Conservation (phyloP, 345 rosid genomes). For the Euphorbia peplus region DNA sequence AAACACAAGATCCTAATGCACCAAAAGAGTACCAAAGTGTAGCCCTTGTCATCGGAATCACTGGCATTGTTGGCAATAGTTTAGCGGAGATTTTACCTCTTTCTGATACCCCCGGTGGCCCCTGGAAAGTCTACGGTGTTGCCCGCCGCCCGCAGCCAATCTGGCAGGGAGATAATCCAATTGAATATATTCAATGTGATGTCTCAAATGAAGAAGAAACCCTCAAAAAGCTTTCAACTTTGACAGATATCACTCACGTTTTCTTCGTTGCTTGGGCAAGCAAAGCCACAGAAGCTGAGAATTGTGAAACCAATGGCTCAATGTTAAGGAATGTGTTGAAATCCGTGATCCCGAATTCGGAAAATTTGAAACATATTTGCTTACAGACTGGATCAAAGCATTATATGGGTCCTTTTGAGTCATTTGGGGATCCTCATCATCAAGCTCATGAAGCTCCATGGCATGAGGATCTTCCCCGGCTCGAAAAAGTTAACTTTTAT, state of each 20-base stretch:
- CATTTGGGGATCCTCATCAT: constrained; percentile 5
- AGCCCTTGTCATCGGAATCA: constrained; percentile 63
- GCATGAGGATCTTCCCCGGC: constrained; percentile 69
- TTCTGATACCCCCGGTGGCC: constrained; percentile 84
- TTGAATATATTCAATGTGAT: constrained; percentile 82
- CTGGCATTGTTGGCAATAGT: constrained; percentile 84
- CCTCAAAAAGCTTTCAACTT: constrained; percentile 47
- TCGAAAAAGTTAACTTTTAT: constrained; percentile 50
- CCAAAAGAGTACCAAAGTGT: constrained; percentile 53
- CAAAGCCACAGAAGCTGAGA: constrained; percentile 50
- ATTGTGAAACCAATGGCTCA: constrained; percentile 46
- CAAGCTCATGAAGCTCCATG: constrained; percentile 54
- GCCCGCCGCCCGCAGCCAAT: constrained; percentile 71
- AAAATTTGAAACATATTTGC: constrained; percentile 63
- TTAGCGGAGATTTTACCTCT: constrained; percentile 79
- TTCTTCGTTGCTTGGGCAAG: constrained; percentile 66
- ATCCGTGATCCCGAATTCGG: constrained; percentile 55
- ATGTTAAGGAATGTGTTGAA: constrained; percentile 68
- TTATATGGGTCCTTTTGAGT: constrained; percentile 47
- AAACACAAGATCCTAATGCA: constrained; percentile 37
- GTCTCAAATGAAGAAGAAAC: constrained; percentile 42
- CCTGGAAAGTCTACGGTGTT: constrained; percentile 88
- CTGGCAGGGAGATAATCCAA: constrained; percentile 62
- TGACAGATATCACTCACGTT: constrained; percentile 63
- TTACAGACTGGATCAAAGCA: constrained; percentile 73